Conservation (phyloP, 176 grass and related monocot species). For the Eremochloa ophiuroides region DNA sequence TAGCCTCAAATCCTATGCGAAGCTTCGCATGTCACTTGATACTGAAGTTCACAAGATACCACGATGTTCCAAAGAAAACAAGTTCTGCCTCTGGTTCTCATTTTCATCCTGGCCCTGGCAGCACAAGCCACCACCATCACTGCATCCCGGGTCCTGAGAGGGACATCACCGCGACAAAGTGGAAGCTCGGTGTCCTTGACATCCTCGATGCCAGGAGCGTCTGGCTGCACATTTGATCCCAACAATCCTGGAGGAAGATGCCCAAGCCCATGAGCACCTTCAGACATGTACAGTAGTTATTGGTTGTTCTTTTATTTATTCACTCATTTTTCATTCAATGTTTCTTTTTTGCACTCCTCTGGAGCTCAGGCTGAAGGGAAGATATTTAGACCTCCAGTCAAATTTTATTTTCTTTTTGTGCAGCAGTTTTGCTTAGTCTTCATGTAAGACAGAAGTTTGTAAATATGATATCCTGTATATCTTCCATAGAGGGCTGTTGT, state of each 20-base stretch:
- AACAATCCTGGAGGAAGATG: conserved; percentile 29
- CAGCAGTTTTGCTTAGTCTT: conserved; percentile 12
- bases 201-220: conserved; percentile 17
- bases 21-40: neutral
- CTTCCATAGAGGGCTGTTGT: neutral
- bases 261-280: conserved; percentile 20
- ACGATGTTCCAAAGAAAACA: neutral
- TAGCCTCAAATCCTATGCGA: too few species aligned
- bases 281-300: neutral
- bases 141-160: conserved; percentile 31
- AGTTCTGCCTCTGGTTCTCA: conserved; percentile 7
- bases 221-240: conserved; percentile 32
- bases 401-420: neutral
- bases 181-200: neutral
- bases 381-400: neutral
- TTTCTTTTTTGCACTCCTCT: conserved; percentile 9
- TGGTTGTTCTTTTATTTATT: neutral
- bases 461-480: neutral
- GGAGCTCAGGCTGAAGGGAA: neutral
- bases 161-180: neutral
- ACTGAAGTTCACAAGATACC: conserved; percentile 7
- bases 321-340: neutral
- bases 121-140: neutral
- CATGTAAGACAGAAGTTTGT: conserved; percentile 5
- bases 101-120: conserved; percentile 27